Percentiles rank a stretch among this genome's conserved stretches.
Conservation (phyloP, 2,329 filamentous ascomycete species). For the Pestalotiopsis sp. region DNA sequence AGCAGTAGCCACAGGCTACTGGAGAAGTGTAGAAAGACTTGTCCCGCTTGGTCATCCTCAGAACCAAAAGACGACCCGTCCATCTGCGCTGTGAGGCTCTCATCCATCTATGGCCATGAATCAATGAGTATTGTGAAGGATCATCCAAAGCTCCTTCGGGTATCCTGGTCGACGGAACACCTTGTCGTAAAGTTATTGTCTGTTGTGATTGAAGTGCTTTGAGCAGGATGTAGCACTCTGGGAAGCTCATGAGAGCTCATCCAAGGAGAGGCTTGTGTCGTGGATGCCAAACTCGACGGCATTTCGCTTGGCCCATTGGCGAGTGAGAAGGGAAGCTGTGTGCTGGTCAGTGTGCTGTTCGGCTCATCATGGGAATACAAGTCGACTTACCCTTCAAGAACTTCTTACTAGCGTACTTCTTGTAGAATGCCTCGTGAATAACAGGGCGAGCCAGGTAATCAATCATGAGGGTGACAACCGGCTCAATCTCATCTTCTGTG, state of each 20-base stretch:
- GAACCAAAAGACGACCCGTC: slow-evolving; percentile 17
- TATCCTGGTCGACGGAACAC: slow-evolving; percentile 29
- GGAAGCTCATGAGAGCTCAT: slow-evolving; percentile 41
- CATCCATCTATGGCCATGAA: slow-evolving; percentile 24
- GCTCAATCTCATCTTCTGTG: slow-evolving; percentile 87
- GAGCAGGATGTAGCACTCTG: slow-evolving; percentile 9
- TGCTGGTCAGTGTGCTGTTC: slow-evolving; percentile 27
- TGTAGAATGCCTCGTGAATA: slow-evolving; percentile 96
- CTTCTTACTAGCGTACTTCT: slow-evolving; percentile 99
- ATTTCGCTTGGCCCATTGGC: slow-evolving; percentile 91
- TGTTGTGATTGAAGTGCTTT: slow-evolving; percentile 12
- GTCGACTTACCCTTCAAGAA: slow-evolving; percentile 85
- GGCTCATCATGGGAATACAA: too few relatives aligned
- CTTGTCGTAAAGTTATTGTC: slow-evolving; percentile 24
- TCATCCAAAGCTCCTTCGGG: slow-evolving; percentile 30
- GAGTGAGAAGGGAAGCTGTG: slow-evolving; percentile 84
- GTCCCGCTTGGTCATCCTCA: slow-evolving; percentile 7
- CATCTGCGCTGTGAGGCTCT: slow-evolving; percentile 7
- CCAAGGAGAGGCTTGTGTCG: slow-evolving; percentile 51
- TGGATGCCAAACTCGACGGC: slow-evolving; percentile 57
- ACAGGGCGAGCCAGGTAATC: slow-evolving; percentile 93
- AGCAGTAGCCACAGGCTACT: slow-evolving; percentile 21
- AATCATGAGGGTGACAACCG: slow-evolving; percentile 91
- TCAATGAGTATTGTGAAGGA: slow-evolving; percentile 26
- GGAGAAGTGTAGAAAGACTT: slow-evolving; percentile 14